phyloP scores from a whole-genome alignment of 2,329 filamentous ascomycete genomes.

The Fusarium sp. region DNA sequence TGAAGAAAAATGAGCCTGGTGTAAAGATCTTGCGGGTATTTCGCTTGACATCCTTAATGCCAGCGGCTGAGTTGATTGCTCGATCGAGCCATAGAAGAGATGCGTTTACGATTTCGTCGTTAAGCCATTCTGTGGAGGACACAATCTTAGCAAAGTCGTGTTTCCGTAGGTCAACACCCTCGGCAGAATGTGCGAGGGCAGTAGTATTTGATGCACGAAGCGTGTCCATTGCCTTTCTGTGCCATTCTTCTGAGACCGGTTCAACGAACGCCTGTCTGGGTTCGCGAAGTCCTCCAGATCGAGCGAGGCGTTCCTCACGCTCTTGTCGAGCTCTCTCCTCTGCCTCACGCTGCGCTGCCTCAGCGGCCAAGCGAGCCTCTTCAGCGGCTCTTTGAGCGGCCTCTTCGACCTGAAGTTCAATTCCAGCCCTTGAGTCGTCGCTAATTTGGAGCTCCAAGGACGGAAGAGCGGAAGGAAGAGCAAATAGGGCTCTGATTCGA shows the following conservation, averaged over 20 bases:
- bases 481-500: slow-evolving; percentile 46
- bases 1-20: slow-evolving; percentile 76
- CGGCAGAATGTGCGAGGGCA: slow-evolving; percentile 60
- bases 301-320: slow-evolving; percentile 48
- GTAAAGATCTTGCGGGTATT: slow-evolving; percentile 70
- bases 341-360: slow-evolving; percentile 41
- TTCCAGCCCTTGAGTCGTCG: slow-evolving; percentile 46
- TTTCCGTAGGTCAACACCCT: slow-evolving; percentile 61
- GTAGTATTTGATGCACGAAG: slow-evolving; percentile 51
- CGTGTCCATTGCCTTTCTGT: slow-evolving; percentile 46
- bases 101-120: slow-evolving; percentile 81
- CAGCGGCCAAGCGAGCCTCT: slow-evolving; percentile 45
- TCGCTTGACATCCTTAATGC: slow-evolving; percentile 61
- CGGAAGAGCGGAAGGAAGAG: slow-evolving; percentile 46
- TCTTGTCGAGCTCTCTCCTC: slow-evolving; percentile 44
- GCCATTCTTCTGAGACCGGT: slow-evolving; percentile 48
- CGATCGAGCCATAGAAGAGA: slow-evolving; percentile 71
- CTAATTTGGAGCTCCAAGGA: slow-evolving; percentile 47
- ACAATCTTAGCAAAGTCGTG: slow-evolving; percentile 76
- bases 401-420: slow-evolving; percentile 43
- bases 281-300: slow-evolving; percentile 49
- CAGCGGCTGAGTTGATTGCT: slow-evolving; percentile 68
- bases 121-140: slow-evolving; percentile 72
- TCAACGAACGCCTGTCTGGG: slow-evolving; percentile 47
- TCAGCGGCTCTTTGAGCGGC: slow-evolving; percentile 43